Evolutionary conservation across 2,329 filamentous ascomycete genomes (phyloP), one percentile per base, ranked within the genome.

Genomic region (Diaporthe destruens): DNA sequence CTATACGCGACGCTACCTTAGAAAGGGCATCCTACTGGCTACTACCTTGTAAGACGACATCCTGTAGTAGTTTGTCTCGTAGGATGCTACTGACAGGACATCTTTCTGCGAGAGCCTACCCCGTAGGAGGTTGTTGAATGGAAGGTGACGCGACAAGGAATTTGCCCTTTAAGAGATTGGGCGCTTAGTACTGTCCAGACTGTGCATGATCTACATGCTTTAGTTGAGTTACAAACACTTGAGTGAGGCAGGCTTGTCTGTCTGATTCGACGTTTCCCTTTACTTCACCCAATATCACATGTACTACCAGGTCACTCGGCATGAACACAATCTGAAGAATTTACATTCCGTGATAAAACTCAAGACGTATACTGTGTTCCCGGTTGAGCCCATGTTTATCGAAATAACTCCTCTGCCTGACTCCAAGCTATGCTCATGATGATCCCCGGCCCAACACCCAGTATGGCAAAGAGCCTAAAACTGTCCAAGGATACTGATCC

Each of bases 381-480:
- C 16, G 2, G 7, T 36, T 25, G 2, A 18, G 32, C 47, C 61
- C 47, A 53, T 5, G 12, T 29, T 23, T 14, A 39, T 39, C 20
- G n/a, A 66, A 53, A 66, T 11, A 39, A 53, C 53, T 39, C 32
- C 44, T 51, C 47, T 70, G 34, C 55, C 55, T 29, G 47, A 70
- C 68, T 70, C 68, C 68, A 54, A 61, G 55, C 68, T 53, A 70
- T 70, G 68, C 54, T 61, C 68, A 23, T 23, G 54, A 39, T 49
- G 47, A 29, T 9, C 25, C 47, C 36, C 12, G 44, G 11, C 7
- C 36, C 5, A 18, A 61, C 16, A 25, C 8, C 34, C 32, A 32
- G 25, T 16, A 9, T 47, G 20, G 47, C n/a, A 69, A 20, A 32
- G 55, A 36, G 36, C 29, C 23, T 6, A 32, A 61, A n/a, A 53